Percentiles rank a stretch among this genome's conserved stretches.
Conservation (phyloP, 768 basidiomycete species). For the Tricholoma terreum region DNA sequence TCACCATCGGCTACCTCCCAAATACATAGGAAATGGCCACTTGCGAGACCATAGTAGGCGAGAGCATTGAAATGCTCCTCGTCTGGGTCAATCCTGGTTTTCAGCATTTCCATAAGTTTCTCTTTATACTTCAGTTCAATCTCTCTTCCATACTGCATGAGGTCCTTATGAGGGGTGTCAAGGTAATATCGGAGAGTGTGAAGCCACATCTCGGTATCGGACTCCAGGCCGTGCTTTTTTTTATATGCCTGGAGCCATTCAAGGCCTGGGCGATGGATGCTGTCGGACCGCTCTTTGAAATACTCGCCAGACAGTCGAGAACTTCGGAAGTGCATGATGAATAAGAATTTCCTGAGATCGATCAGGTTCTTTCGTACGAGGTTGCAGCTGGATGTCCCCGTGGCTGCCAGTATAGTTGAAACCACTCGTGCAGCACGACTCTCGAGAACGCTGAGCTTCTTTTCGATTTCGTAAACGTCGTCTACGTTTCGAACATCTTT, state of each 20-base stretch:
- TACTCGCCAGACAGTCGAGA: background rate
- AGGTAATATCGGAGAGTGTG: slow-evolving; percentile 23
- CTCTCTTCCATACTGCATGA: slow-evolving; percentile 7
- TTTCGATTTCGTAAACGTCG: background rate
- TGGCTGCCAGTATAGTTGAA: background rate
- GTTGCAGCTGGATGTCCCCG: background rate
- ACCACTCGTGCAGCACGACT: background rate
- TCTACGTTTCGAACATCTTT: background rate
- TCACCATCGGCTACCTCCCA: background rate
- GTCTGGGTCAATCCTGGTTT: background rate
- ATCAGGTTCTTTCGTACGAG: background rate
- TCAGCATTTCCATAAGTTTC: background rate
- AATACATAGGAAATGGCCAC: background rate
- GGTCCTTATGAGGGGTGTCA: slow-evolving; percentile 21
- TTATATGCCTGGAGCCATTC: background rate
- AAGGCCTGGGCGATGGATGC: background rate
- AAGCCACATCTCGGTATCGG: slow-evolving; percentile 22
- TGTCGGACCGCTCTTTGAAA: background rate
- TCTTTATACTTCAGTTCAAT: slow-evolving; percentile 4
- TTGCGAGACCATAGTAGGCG: background rate
- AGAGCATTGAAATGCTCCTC: background rate
- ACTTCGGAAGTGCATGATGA: background rate
- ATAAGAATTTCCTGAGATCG: background rate
- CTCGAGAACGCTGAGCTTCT: background rate
- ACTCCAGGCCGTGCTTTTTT: slow-evolving; percentile 14